Percentiles rank a stretch among this genome's conserved stretches.
phyloP scores from a whole-genome alignment of 345 rosid species.

The Dovyalis caffra region DNA sequence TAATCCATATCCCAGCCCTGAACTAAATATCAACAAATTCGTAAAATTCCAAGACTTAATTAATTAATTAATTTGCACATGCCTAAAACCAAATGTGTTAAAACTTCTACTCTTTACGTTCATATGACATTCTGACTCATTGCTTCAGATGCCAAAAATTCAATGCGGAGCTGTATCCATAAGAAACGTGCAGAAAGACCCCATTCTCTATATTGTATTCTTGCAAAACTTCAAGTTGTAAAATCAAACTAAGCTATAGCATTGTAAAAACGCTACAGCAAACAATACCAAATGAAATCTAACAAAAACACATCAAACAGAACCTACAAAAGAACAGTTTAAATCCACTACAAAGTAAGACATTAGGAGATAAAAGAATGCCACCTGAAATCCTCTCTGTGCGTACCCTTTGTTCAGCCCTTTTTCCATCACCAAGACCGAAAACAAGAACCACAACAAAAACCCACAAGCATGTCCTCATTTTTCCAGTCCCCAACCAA shows the following conservation, averaged over 20 bases:
- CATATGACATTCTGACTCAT: background rate
- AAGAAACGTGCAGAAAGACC: background rate
- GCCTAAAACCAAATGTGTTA: background rate
- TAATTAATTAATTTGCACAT: background rate
- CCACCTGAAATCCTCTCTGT: slow-evolving; percentile 83
- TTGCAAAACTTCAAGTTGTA: background rate
- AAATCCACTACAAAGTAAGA: background rate
- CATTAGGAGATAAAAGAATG: background rate
- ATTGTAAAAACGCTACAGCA: background rate
- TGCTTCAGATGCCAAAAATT: background rate
- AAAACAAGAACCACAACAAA: slow-evolving; percentile 27
- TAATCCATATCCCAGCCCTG: background rate
- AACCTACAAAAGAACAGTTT: background rate
- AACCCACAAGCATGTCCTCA: slow-evolving; percentile 40
- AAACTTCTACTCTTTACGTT: background rate
- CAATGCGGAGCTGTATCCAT: background rate
- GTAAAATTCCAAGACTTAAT: background rate
- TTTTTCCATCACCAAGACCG: slow-evolving; percentile 23
- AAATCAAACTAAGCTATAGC: background rate
- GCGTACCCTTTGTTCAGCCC: slow-evolving; percentile 43
- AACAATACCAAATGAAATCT: background rate
- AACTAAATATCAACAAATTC: background rate
- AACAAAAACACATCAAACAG: background rate
- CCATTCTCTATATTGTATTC: background rate
- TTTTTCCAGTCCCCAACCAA: slow-evolving; percentile 16